Conservation (phyloP, 1,284 basidiomycete species). For the Megacollybia platyphylla region DNA sequence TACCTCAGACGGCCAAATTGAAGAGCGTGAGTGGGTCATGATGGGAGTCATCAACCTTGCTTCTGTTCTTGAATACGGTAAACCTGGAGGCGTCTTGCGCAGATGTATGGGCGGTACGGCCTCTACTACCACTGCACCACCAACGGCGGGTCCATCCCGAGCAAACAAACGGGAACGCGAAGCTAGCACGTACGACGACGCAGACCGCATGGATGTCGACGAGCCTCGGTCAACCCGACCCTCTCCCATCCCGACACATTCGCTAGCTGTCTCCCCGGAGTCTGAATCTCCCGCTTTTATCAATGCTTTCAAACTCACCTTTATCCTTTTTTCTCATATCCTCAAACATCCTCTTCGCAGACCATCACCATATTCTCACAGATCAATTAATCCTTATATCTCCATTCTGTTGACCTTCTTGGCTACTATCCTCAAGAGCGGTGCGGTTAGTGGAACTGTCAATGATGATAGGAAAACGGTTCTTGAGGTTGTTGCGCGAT, state of each 20-base stretch:
- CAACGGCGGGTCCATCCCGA: neutral
- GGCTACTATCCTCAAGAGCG: conserved; percentile 52
- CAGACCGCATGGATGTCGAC: conserved; percentile 54
- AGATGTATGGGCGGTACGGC: neutral
- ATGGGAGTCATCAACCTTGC: conserved; percentile 83
- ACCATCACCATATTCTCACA: conserved; percentile 38
- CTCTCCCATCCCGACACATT: conserved; percentile 17
- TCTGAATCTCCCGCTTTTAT: conserved; percentile 36
- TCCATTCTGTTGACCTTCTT: conserved; percentile 83
- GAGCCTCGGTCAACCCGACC: conserved; percentile 20
- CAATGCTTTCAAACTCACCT: conserved; percentile 69
- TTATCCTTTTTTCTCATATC: conserved; percentile 64
- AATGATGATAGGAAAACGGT: conserved; percentile 24
- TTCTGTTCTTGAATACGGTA: conserved; percentile 67
- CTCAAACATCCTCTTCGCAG: conserved; percentile 57
- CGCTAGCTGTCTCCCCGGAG: conserved; percentile 28
- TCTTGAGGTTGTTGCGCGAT: conserved; percentile 53
- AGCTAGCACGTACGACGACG: conserved; percentile 33
- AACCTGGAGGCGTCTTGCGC: conserved; percentile 18
- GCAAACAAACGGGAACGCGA: conserved; percentile 6
- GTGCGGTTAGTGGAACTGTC: neutral
- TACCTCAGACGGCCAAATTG: conserved; percentile 17
- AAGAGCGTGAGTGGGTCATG: conserved; percentile 92
- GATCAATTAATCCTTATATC: conserved; percentile 78
- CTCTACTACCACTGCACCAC: neutral